Evolutionary conservation across 1,284 basidiomycete species (phyloP).

Genomic region (Microstroma glucosiphilum): DNA sequence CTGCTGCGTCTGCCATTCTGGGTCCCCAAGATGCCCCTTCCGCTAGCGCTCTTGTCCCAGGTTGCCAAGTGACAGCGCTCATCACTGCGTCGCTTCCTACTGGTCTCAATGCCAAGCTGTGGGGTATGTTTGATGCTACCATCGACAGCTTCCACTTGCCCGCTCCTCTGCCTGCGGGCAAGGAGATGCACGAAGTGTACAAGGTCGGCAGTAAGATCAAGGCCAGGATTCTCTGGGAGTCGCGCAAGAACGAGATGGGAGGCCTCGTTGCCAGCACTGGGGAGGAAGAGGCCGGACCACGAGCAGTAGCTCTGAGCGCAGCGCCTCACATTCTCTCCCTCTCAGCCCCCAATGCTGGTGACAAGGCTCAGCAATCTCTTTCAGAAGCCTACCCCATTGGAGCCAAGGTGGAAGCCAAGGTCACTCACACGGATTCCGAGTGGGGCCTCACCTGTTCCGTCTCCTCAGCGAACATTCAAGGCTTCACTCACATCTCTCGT

Average conservation of each 20-base stretch:
- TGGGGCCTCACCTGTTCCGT: conserved; percentile 43
- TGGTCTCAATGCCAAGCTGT: conserved; percentile 81
- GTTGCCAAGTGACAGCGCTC: conserved; percentile 73
- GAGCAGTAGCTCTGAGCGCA: conserved; percentile 39
- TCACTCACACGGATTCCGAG: conserved; percentile 32
- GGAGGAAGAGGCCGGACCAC: conserved; percentile 19
- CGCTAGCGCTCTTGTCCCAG: conserved; percentile 77
- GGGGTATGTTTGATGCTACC: conserved; percentile 90
- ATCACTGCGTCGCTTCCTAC: conserved; percentile 71
- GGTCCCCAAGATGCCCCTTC: conserved; percentile 38
- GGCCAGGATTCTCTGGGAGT: conserved; percentile 72
- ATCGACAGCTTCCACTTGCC: conserved; percentile 76
- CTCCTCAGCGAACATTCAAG: conserved; percentile 19
- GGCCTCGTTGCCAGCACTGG: conserved; percentile 19
- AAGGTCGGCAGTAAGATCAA: conserved; percentile 62
- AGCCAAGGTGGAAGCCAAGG: conserved; percentile 27
- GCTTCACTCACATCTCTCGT: conserved; percentile 66
- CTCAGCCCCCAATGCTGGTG: conserved; percentile 21
- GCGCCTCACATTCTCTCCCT: conserved; percentile 37
- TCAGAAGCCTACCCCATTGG: conserved; percentile 38
- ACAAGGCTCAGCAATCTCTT: conserved; percentile 20
- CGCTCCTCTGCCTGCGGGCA: conserved; percentile 33
- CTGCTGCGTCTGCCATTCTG: conserved; percentile 27
- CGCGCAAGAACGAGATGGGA: conserved; percentile 16
- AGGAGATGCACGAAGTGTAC: conserved; percentile 42